These are phyloP conservation scores for Meyerozyma guilliermondii DNA, from an alignment of 1,139 yeast species.

Conservation along the genomic window DNA sequence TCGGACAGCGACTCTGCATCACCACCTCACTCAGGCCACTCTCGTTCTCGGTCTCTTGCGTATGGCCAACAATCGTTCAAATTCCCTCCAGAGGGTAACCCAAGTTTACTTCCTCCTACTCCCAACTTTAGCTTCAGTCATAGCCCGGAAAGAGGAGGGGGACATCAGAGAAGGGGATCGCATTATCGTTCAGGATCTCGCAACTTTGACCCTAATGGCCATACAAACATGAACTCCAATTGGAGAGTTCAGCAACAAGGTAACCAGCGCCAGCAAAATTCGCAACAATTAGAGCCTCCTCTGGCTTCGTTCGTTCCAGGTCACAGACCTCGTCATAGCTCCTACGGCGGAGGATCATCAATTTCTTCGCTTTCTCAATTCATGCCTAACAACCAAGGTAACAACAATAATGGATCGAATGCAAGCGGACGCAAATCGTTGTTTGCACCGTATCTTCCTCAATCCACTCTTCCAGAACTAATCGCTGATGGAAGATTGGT, in stretches of 20 bases:
- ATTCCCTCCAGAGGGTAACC: slow-evolving; percentile 34
- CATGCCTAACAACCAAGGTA: slow-evolving; percentile 24
- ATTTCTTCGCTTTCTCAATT: slow-evolving; percentile 53
- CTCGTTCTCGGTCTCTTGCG: slow-evolving; percentile 35
- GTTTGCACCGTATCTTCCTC: slow-evolving; percentile 95
- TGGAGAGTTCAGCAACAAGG: slow-evolving; percentile 51
- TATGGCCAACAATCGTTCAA: slow-evolving; percentile 43
- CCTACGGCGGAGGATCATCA: slow-evolving; percentile 58
- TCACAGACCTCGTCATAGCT: slow-evolving; percentile 63
- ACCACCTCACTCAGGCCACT: slow-evolving; percentile 14
- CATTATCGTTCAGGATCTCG: slow-evolving; percentile 56
- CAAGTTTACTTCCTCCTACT: slow-evolving; percentile 39
- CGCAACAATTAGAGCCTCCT: slow-evolving; percentile 43
- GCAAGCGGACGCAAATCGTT: slow-evolving; percentile 61
- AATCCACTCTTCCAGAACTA: slow-evolving; percentile 83
- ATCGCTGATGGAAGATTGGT: slow-evolving; percentile 88
- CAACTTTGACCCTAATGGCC: slow-evolving; percentile 45
- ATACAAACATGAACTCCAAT: slow-evolving; percentile 47
- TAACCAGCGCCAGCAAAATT: slow-evolving; percentile 21
- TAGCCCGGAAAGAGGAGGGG: slow-evolving; percentile 33
- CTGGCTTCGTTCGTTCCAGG: slow-evolving; percentile 64
- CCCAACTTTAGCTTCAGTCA: slow-evolving; percentile 38
- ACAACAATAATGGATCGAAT: slow-evolving; percentile 25
- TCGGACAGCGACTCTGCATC: slow-evolving; percentile 4
- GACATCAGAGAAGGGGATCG: slow-evolving; percentile 29